Conservation (phyloP, 164 flowering plant species). For the Paratinospora sagittata region DNA sequence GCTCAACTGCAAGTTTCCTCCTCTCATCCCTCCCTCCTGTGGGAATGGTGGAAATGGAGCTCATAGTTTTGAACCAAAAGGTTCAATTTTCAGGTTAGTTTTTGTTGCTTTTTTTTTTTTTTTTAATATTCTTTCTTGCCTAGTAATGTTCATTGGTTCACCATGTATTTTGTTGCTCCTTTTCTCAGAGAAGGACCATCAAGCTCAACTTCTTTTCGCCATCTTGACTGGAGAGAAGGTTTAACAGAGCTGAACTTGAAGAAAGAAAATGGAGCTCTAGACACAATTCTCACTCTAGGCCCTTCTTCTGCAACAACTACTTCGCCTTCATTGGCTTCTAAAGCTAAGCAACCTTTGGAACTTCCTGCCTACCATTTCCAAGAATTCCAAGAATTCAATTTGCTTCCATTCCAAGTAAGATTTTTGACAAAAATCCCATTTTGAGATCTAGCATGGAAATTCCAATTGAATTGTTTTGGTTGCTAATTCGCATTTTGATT, state of each 20-base stretch:
- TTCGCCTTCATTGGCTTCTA: conserved; percentile 15
- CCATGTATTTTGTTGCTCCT: conserved; percentile 3
- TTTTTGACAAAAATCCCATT: too few relatives aligned
- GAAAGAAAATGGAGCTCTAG: conserved; percentile 14
- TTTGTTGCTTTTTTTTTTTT: neutral
- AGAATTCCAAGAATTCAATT: conserved; percentile 17
- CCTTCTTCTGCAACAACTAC: conserved; percentile 32
- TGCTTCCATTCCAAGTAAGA: too few relatives aligned
- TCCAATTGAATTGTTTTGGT: too few relatives aligned
- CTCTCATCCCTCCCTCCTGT: conserved; percentile 19
- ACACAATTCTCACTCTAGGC: conserved; percentile 36
- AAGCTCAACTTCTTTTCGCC: conserved; percentile 5
- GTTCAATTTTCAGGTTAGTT: conserved; percentile 27
- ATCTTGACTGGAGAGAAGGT: conserved; percentile 21
- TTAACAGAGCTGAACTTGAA: conserved; percentile 17
- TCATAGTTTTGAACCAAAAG: conserved; percentile 19
- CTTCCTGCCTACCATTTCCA: conserved; percentile 11
- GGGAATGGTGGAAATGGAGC: conserved; percentile 21
- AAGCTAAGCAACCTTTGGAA: conserved; percentile 20
- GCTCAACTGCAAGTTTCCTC: conserved; percentile 28
- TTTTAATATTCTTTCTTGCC: neutral
- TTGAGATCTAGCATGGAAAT: too few relatives aligned
- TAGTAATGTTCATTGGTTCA: conserved; percentile 3
- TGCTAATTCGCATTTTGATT: too few relatives aligned
- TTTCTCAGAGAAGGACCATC: conserved; percentile 32